A percentile compares a stretch with the other conserved stretches of the same genome.
Evolutionary conservation across 257 asterid genomes (phyloP).

Genomic region (Gentiana dahurica): DNA sequence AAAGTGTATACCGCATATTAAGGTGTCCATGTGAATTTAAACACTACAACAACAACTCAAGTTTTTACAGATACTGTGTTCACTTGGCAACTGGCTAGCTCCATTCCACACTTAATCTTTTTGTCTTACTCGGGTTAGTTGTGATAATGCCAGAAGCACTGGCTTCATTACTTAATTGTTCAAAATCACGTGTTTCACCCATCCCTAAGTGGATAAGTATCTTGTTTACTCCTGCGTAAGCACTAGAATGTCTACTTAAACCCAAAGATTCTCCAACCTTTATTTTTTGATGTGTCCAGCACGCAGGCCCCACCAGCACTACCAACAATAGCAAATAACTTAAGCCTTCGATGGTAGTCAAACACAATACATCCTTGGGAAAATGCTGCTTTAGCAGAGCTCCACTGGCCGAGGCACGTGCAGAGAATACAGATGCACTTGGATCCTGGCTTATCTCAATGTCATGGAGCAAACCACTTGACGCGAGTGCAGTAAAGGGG

Average conservation of each 20-base stretch:
- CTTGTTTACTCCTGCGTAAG: neutral
- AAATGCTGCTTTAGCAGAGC: slow-evolving; percentile 34
- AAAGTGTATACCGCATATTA: too few species aligned
- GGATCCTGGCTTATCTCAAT: slow-evolving; percentile 86
- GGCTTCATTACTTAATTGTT: too few species aligned
- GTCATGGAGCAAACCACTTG: slow-evolving; percentile 78
- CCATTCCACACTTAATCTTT: too few species aligned
- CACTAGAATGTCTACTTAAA: neutral
- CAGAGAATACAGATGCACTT: slow-evolving; percentile 52
- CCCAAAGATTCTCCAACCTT: slow-evolving; percentile 8
- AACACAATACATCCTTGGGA: slow-evolving; percentile 59
- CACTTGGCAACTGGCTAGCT: too few species aligned
- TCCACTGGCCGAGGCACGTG: slow-evolving; percentile 30
- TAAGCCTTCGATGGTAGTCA: slow-evolving; percentile 58
- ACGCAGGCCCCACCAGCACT: slow-evolving; percentile 28
- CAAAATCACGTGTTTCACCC: too few species aligned
- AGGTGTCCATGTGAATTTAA: too few species aligned
- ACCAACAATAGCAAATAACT: slow-evolving; percentile 50
- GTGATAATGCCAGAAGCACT: too few species aligned
- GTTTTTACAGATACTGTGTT: too few species aligned
- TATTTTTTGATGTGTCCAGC: slow-evolving; percentile 6
- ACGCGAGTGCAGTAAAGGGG: slow-evolving; percentile 57
- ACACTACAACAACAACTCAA: too few species aligned
- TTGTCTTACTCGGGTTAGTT: too few species aligned
- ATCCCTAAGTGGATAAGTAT: neutral